These are phyloP conservation scores for Ceratobasidium theobromae DNA, from an alignment of 1,284 basidiomycete species.

Conservation along the genomic window DNA sequence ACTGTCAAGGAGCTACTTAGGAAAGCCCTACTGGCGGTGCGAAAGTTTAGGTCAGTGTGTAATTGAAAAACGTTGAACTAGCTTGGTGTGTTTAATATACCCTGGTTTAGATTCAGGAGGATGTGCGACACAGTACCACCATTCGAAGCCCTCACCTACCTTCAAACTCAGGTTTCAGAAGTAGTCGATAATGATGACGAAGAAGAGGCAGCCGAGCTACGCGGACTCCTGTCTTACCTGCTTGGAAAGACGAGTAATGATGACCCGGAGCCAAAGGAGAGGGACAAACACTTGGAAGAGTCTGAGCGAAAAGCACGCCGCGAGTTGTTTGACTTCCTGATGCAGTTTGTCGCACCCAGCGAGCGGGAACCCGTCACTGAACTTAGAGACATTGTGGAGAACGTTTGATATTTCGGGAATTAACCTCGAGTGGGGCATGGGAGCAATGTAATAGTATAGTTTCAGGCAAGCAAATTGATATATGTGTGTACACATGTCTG, in stretches of 20 bases:
- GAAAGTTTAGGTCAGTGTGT: slow-evolving; percentile 29
- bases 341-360: slow-evolving; percentile 60
- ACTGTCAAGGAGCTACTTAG: slow-evolving; percentile 29
- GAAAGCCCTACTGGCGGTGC: slow-evolving; percentile 20
- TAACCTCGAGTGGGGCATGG: too few relatives aligned
- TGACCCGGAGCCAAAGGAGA: not conserved
- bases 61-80: not conserved
- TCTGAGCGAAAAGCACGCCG: slow-evolving; percentile 57
- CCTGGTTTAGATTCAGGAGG: slow-evolving; percentile 75
- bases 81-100: not conserved
- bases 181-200: slow-evolving; percentile 67
- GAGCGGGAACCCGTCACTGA: slow-evolving; percentile 64
- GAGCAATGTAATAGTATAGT: too few relatives aligned
- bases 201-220: slow-evolving; percentile 62
- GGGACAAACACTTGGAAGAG: slow-evolving; percentile 41
- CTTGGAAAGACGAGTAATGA: slow-evolving; percentile 42
- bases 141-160: slow-evolving; percentile 67
- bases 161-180: slow-evolving; percentile 65
- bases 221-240: slow-evolving; percentile 66
- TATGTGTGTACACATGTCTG: too few relatives aligned
- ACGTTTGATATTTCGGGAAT: too few relatives aligned
- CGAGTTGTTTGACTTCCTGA: slow-evolving; percentile 64
- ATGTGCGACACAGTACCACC: slow-evolving; percentile 67
- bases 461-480: too few relatives aligned
- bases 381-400: slow-evolving; percentile 56